A percentile compares a stretch with the other conserved stretches of the same genome.
These are phyloP conservation scores for Auriscalpium microsporum DNA, from an alignment of 768 basidiomycete species.

Conservation along the genomic window DNA sequence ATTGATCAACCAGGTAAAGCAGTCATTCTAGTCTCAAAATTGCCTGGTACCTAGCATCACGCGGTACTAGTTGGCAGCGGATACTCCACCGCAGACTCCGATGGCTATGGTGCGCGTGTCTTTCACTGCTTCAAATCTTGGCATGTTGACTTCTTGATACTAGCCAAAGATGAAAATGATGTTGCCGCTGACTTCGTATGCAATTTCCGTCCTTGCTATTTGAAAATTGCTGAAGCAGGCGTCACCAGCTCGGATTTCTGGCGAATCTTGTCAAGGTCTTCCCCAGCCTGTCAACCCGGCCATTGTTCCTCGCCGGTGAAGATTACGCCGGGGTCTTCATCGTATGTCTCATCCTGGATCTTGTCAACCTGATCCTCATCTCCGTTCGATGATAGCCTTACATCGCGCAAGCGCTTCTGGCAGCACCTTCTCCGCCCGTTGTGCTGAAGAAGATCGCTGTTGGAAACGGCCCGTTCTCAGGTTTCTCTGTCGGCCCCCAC, in stretches of 20 bases:
- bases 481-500: slow-evolving; percentile 41
- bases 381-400: slow-evolving; percentile 42
- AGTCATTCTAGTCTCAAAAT: slow-evolving; percentile 2
- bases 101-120: slow-evolving; percentile 44
- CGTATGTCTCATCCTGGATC: slow-evolving; percentile 26
- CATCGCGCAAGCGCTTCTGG: slow-evolving; percentile 66
- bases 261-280: slow-evolving; percentile 67
- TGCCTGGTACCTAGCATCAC: background rate
- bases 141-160: background rate
- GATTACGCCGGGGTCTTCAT: slow-evolving; percentile 73
- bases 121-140: too few relatives aligned
- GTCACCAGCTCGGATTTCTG: slow-evolving; percentile 57
- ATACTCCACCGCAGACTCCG: slow-evolving; percentile 53
- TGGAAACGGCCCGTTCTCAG: slow-evolving; percentile 55
- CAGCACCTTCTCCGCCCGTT: slow-evolving; percentile 54
- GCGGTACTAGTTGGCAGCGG: slow-evolving; percentile 40
- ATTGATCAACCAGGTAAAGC: slow-evolving; percentile 54
- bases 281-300: slow-evolving; percentile 56
- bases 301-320: slow-evolving; percentile 63
- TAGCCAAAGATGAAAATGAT: slow-evolving; percentile 29
- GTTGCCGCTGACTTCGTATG: slow-evolving; percentile 11
- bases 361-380: background rate
- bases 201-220: background rate
- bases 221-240: background rate
- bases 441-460: slow-evolving; percentile 61